Percentiles rank a stretch among this genome's conserved stretches.
phyloP scores from a whole-genome alignment of 2,329 filamentous ascomycete species.

The Aspergillus glaucus region DNA sequence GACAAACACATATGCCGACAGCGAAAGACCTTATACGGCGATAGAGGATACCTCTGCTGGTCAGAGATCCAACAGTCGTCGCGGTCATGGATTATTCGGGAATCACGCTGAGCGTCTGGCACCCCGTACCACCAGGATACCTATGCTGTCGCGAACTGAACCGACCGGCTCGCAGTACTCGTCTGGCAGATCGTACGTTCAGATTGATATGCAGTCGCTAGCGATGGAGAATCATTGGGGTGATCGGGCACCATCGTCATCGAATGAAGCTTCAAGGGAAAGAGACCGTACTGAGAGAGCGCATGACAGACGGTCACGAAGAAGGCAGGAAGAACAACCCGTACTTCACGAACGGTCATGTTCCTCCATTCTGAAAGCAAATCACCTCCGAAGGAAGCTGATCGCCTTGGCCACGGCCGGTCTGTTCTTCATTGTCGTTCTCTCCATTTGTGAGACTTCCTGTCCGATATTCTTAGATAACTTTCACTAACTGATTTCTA shows the following conservation, averaged over 20 bases:
- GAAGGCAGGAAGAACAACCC: constrained; percentile 2
- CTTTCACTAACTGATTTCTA: constrained; percentile 30
- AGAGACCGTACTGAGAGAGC: not conserved
- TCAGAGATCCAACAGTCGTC: not conserved
- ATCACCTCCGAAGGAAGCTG: constrained; percentile 50
- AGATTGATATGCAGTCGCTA: constrained; percentile 1
- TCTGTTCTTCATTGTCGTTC: constrained; percentile 51
- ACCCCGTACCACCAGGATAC: not conserved
- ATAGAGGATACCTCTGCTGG: constrained; percentile 1
- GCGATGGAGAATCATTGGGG: constrained; percentile 1
- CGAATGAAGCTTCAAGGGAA: not conserved
- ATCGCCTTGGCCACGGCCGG: constrained; percentile 61
- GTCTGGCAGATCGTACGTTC: constrained; percentile 2
- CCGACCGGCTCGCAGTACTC: constrained; percentile 1
- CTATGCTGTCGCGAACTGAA: constrained; percentile 1
- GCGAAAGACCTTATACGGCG: not conserved
- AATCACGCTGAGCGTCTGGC: constrained; percentile 5
- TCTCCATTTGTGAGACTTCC: constrained; percentile 59
- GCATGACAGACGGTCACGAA: constrained; percentile 5
- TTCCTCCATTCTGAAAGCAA: constrained; percentile 47
- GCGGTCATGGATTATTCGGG: constrained; percentile 3
- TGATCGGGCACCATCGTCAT: not conserved
- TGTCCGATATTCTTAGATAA: not conserved
- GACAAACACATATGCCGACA: not conserved
- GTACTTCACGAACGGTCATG: constrained; percentile 10